phyloP scores from a whole-genome alignment of 768 basidiomycete genomes.

The Cyclocybe aegerita region DNA sequence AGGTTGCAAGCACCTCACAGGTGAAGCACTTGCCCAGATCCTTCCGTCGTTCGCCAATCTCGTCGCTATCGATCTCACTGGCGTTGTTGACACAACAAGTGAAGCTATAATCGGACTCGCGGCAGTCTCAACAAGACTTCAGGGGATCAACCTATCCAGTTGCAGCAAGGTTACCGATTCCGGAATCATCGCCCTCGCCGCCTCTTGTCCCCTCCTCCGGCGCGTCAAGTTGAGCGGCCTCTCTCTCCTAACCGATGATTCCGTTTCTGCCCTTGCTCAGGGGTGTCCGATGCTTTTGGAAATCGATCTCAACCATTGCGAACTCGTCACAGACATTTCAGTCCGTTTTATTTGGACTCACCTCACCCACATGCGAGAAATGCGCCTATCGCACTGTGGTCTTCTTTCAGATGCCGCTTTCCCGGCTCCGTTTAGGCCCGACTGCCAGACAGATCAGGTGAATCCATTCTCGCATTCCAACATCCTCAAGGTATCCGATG shows the following conservation, averaged over 20 bases:
- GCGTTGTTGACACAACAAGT: constrained; percentile 69
- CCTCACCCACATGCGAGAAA: constrained; percentile 84
- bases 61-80: constrained; percentile 83
- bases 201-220: constrained; percentile 72
- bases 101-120: constrained; percentile 72
- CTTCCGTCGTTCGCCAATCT: constrained; percentile 74
- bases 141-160: constrained; percentile 88
- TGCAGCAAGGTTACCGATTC: constrained; percentile 80
- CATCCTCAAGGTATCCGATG: constrained; percentile 29
- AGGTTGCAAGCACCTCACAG: constrained; percentile 69
- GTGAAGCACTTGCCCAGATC: constrained; percentile 59
- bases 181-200: constrained; percentile 76
- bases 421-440: constrained; percentile 61
- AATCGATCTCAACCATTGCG: constrained; percentile 88
- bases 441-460: constrained; percentile 33
- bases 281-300: constrained; percentile 88
- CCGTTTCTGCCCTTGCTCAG: constrained; percentile 74
- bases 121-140: constrained; percentile 66
- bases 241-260: constrained; percentile 68
- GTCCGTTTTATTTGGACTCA: constrained; percentile 84
- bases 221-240: constrained; percentile 88
- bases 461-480: constrained; percentile 43
- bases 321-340: constrained; percentile 70
- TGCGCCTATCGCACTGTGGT: constrained; percentile 79
- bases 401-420: constrained; percentile 84